Percentiles rank a stretch among this genome's conserved stretches.
These are phyloP conservation scores for Tulasnella sp. DNA, from an alignment of 768 basidiomycete genomes.

Conservation along the genomic window DNA sequence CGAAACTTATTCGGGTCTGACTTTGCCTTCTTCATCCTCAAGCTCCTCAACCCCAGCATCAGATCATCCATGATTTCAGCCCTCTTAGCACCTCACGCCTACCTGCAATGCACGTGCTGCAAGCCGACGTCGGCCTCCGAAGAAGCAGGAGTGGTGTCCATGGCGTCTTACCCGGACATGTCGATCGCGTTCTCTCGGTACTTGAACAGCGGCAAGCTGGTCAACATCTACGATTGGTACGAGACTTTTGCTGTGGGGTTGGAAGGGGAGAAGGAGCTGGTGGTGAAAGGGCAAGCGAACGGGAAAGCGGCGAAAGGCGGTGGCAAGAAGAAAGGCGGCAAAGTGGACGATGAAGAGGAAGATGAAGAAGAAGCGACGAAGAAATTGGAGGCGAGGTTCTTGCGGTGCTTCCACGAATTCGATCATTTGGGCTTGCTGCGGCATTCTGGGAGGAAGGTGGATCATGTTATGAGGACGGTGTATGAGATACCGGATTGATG, in stretches of 20 bases:
- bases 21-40: neutral
- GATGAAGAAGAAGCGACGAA: constrained; percentile 32
- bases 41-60: constrained; percentile 26
- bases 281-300: constrained; percentile 38
- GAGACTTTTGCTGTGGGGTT: constrained; percentile 71
- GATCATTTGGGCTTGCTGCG: constrained; percentile 80
- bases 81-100: constrained; percentile 14
- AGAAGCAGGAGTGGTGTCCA: neutral
- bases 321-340: constrained; percentile 56
- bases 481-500: constrained; percentile 51
- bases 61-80: constrained; percentile 23
- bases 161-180: constrained; percentile 20
- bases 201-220: constrained; percentile 28
- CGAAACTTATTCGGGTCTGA: neutral
- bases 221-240: constrained; percentile 86
- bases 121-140: neutral
- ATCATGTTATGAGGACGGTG: constrained; percentile 71
- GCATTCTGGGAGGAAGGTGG: constrained; percentile 75
- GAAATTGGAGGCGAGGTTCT: constrained; percentile 75
- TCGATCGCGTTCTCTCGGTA: constrained; percentile 30
- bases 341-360: constrained; percentile 24
- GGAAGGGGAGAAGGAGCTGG: constrained; percentile 54
- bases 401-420: constrained; percentile 78
- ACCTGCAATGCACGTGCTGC: constrained; percentile 29
- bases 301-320: constrained; percentile 41